A percentile compares a stretch with the other conserved stretches of the same genome.
phyloP scores from a whole-genome alignment of 2,329 filamentous ascomycete genomes.

The Ophiocordyceps australis region DNA sequence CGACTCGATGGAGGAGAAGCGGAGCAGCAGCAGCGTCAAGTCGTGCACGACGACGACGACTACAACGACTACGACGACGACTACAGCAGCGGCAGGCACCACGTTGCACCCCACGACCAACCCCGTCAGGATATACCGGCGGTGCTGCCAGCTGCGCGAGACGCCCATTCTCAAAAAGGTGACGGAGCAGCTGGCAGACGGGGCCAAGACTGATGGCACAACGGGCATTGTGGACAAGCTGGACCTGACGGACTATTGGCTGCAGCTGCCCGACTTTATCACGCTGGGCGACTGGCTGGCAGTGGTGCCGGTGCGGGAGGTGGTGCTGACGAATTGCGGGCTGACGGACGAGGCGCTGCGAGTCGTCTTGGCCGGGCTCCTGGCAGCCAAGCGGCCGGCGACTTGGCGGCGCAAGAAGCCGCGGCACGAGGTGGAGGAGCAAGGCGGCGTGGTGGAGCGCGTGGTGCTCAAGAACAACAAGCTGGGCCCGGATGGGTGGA shows the following conservation, averaged over 20 bases:
- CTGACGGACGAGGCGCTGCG: conserved; percentile 75
- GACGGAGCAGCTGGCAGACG: conserved; percentile 66
- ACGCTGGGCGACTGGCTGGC: conserved; percentile 90
- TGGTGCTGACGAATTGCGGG: conserved; percentile 75
- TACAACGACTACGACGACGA: conserved; percentile 5
- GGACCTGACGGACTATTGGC: conserved; percentile 67
- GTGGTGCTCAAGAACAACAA: conserved; percentile 86
- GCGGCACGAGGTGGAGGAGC: conserved; percentile 20
- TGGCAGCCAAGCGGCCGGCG: conserved; percentile 57
- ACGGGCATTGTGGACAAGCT: conserved; percentile 67
- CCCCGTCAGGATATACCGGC: conserved; percentile 77
- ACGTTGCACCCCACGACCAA: conserved; percentile 58
- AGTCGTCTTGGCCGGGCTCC: conserved; percentile 68
- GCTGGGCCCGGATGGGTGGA: conserved; percentile 77
- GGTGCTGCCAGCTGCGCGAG: conserved; percentile 87
- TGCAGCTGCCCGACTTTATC: conserved; percentile 67
- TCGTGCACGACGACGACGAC: conserved; percentile 6
- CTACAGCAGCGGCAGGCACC: conserved; percentile 6
- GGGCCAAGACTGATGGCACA: conserved; percentile 43
- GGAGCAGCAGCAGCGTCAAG: conserved; percentile 4
- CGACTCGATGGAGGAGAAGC: conserved; percentile 28
- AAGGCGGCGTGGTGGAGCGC: conserved; percentile 66
- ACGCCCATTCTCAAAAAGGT: conserved; percentile 84
- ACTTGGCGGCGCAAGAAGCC: conserved; percentile 28
- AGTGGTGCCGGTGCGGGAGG: conserved; percentile 74